Base-by-base conservation (phyloP, 495 filamentous ascomycete genomes). In the Neurospora hispaniola region DNA sequence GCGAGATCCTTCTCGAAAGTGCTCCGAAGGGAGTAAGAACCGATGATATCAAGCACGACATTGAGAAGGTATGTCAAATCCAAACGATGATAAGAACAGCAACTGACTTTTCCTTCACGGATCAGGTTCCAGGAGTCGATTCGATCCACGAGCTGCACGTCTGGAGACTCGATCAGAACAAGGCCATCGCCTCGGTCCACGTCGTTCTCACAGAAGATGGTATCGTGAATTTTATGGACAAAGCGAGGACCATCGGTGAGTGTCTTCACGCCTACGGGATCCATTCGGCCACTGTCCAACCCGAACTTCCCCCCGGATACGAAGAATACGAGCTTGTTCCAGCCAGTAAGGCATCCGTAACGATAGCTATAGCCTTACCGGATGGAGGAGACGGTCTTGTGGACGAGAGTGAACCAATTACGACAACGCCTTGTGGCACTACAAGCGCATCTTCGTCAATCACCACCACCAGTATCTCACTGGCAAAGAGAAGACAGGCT, bases 231-330 rank as follows among this genome's bases (percentile, higher is more conserved):
- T 98, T 97, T 80, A 96, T 96, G 92, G 82, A 84, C 35, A 89
- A 93, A 54, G 94, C 93, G 3, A 87, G 86, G 40, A 89, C 88
- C 38, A 89, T 97, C 62, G 84, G 91, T 16, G 87, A 89, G 48
- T 98, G 95, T 80, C 87, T 98, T 10, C 95, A 97, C 77, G 94
- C 90, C 42, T 97, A 96, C 75, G 94, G 94, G 14, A 96, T 98
- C 74, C 94, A 97, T 80, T 94, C 92, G 0, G 91, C 89, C 0
- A 98, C 95, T 4, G 90, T 98, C 69, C 95, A 98, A 80, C 94
- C 94, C 0, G 95, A 98, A 78, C 79, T 88, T 16, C 38, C 59
- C 44, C 69, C 42, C 18, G 31, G 48, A 70, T n/a, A 31, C 27
- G 54, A 35, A 66, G 54, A 66, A 27, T 66, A 66, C 54, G 54